Evolutionary conservation across 2,329 filamentous ascomycete genomes (phyloP), one percentile per base, ranked within the genome.

Genomic region (Fusarium sp.): DNA sequence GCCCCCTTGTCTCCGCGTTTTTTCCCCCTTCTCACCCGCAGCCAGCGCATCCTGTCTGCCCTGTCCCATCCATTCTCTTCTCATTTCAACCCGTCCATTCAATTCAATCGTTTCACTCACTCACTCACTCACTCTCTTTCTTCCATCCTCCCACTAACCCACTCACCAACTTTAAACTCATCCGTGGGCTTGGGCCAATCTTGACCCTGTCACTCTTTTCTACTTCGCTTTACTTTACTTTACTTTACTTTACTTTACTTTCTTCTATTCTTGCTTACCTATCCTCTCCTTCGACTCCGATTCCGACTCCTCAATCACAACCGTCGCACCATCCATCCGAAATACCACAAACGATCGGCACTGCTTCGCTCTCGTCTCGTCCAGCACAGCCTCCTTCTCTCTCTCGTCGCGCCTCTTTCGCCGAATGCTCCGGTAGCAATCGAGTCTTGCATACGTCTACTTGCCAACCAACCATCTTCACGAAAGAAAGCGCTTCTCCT

Each of bases 361-460:
- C 50, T 56, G 38, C 53, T 62, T 58, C 46, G 43, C 36, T 55
- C 55, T 32, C 15, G 29, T 40, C 34, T 25, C 34, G 24, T 61
- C 60, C 15, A 50, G 39, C 59, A 69, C 58, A 61, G 56, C 60
- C 48, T 66, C 51, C 53, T 47, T 43, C 36, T 31, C 15, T 55
- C 36, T 31, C 15, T 55, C 31, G 50, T 59, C 45, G 45, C 46
- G 52, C 32, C 44, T 54, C 53, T 31, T 61, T 42, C 53, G 54
- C 57, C 69, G 69, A 70, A 65, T 71, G 69, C 69, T 71, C 69
- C 58, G 69, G 69, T 71, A 71, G 69, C 69, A 71, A 61, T 71
- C 69, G 65, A 66, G 52, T 53, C 47, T 42, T 56, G 35, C 29
- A 39, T 41, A 41, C 51, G 10, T 22, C 53, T 56, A 44, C 43